Evolutionary conservation across 441 rosid genomes (phyloP).

Genomic region (Iberis amara): DNA sequence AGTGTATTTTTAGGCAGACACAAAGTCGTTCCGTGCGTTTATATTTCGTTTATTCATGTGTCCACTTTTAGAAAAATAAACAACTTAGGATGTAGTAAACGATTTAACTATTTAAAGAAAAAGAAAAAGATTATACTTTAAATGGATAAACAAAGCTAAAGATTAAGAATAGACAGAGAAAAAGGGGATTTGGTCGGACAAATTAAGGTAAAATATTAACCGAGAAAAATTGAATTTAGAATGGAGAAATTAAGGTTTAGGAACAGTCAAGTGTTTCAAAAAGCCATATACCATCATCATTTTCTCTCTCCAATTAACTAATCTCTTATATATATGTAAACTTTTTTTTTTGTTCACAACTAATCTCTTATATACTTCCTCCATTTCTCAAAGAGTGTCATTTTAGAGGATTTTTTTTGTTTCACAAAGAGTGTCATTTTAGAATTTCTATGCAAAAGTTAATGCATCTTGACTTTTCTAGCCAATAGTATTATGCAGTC

Average conservation of each 20-base stretch:
- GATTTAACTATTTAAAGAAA: not conserved
- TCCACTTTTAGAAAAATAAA: not conserved
- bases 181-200: conserved; percentile 16
- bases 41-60: conserved; percentile 14
- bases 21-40: conserved; percentile 27
- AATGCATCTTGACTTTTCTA: too few relatives aligned
- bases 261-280: conserved; percentile 2
- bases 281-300: conserved; percentile 29
- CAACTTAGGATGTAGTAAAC: not conserved
- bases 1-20: conserved; percentile 17
- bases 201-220: not conserved
- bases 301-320: too few relatives aligned
- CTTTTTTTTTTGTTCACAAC: too few relatives aligned
- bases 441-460: too few relatives aligned
- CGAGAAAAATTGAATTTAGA: not conserved
- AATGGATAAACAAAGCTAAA: conserved; percentile 10
- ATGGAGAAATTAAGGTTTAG: conserved; percentile 23
- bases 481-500: too few relatives aligned
- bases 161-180: conserved; percentile 7
- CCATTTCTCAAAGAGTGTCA: too few relatives aligned
- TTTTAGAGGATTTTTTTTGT: too few relatives aligned
- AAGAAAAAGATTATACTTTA: not conserved
- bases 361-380: too few relatives aligned
- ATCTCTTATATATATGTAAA: too few relatives aligned
- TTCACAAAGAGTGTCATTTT: too few relatives aligned